phyloP scores from a whole-genome alignment of 345 rosid species.

The Salix viminalis region DNA sequence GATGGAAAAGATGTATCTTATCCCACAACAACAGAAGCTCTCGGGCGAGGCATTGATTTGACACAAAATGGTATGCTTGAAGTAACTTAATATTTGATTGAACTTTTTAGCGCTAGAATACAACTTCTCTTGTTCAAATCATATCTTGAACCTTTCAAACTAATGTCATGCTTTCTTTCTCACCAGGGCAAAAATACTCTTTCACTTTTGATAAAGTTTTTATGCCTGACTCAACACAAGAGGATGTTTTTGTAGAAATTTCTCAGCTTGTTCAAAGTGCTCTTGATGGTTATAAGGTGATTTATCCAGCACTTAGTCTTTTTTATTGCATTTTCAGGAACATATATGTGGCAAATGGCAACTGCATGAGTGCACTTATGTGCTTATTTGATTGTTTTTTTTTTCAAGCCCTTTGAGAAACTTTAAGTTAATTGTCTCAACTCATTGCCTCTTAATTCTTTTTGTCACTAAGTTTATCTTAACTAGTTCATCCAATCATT shows the following conservation, averaged over 20 bases:
- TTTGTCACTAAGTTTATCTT: background rate
- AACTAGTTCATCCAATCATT: background rate
- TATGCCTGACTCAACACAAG: conserved; percentile 65
- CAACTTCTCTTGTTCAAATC: background rate
- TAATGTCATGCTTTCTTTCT: conserved; percentile 11
- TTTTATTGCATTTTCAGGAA: background rate
- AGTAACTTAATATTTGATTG: background rate
- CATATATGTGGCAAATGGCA: background rate
- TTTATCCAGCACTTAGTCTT: background rate
- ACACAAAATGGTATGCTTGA: conserved; percentile 57
- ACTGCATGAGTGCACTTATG: background rate
- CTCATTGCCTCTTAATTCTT: background rate
- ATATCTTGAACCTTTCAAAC: background rate
- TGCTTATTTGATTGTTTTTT: background rate
- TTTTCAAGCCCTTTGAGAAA: background rate
- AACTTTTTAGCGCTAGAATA: background rate
- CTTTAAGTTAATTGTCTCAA: background rate
- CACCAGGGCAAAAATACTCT: conserved; percentile 75
- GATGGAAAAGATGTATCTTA: conserved; percentile 58
- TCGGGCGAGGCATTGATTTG: conserved; percentile 77
- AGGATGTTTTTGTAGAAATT: conserved; percentile 82
- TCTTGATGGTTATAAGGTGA: conserved; percentile 97
- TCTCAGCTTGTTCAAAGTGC: conserved; percentile 99
- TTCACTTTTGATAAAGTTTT: conserved; percentile 89
- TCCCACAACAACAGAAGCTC: conserved; percentile 68